phyloP scores from a whole-genome alignment of 371 early-diverging fungal genomes.

The Homolaphlyctis polyrhiza region DNA sequence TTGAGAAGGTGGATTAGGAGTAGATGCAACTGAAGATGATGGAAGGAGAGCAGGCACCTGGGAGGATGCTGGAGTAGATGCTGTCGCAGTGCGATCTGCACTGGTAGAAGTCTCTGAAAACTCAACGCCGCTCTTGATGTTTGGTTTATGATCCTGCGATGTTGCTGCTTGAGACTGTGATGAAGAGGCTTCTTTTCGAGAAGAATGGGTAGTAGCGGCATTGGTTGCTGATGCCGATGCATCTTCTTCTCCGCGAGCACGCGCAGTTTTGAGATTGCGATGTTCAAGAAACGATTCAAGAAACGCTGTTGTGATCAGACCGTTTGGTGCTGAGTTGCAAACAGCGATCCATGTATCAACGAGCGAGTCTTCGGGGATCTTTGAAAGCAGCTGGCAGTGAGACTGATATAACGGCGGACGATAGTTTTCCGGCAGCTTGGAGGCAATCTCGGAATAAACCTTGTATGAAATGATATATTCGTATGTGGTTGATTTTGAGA shows the following conservation, averaged over 20 bases:
- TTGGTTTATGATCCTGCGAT: too few species aligned
- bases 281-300: slow-evolving; percentile 34
- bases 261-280: slow-evolving; percentile 18
- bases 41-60: too few species aligned
- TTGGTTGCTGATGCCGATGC: background rate
- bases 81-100: too few species aligned
- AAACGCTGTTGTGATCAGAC: slow-evolving; percentile 41
- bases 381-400: slow-evolving; percentile 44
- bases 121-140: too few species aligned
- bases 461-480: slow-evolving; percentile 46
- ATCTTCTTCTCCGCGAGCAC: background rate
- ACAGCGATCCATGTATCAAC: slow-evolving; percentile 42
- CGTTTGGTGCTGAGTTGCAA: slow-evolving; percentile 31
- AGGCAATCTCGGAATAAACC: slow-evolving; percentile 39
- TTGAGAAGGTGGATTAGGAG: too few species aligned
- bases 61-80: too few species aligned
- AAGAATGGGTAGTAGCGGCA: background rate
- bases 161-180: too few species aligned
- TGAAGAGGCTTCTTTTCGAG: too few species aligned
- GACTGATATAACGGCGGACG: slow-evolving; percentile 42
- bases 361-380: slow-evolving; percentile 36
- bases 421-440: slow-evolving; percentile 23
- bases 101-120: too few species aligned
- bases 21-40: too few species aligned
- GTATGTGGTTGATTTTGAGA: slow-evolving; percentile 45